phyloP scores from a whole-genome alignment of 371 early-diverging fungal genomes.

The Mucor piriformis region DNA sequence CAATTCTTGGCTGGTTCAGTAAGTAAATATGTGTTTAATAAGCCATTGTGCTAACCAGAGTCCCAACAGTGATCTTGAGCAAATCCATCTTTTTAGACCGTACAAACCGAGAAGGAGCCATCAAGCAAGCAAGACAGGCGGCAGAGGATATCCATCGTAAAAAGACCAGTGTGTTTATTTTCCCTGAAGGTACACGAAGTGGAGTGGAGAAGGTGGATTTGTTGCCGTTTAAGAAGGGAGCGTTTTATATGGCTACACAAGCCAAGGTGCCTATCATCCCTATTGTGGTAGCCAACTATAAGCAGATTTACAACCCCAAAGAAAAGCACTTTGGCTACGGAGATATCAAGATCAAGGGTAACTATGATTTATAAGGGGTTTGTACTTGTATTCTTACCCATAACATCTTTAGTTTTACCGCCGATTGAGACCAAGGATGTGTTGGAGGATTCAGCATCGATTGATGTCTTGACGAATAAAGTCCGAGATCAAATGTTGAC shows the following conservation, averaged over 20 bases:
- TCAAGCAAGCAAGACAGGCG: constrained; percentile 81
- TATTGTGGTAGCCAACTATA: constrained; percentile 81
- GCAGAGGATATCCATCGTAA: constrained; percentile 74
- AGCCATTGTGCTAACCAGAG: no score
- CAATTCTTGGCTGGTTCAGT: constrained; percentile 88
- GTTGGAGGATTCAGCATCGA: constrained; percentile 66
- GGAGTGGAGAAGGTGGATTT: constrained; percentile 66
- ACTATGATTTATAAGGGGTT: no score
- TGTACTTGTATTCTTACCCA: constrained; percentile 54
- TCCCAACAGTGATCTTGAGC: constrained; percentile 76
- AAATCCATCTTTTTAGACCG: constrained; percentile 90
- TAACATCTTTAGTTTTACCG: constrained; percentile 64
- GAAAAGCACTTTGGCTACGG: constrained; percentile 68
- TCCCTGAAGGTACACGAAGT: constrained; percentile 94
- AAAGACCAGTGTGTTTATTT: constrained; percentile 83
- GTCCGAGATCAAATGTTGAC: constrained; percentile 75
- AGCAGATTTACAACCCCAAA: constrained; percentile 71
- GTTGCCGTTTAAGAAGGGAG: constrained; percentile 93
- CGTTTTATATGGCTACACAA: constrained; percentile 90
- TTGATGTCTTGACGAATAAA: constrained; percentile 64
- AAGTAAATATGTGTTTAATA: no score
- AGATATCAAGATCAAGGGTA: constrained; percentile 73
- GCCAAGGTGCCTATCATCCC: constrained; percentile 89
- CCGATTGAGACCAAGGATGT: constrained; percentile 74
- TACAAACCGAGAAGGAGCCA: constrained; percentile 76